A percentile compares a stretch with the other conserved stretches of the same genome.
These are phyloP conservation scores for Trichoderma erinaceum DNA, from an alignment of 495 filamentous ascomycete genomes.

Conservation along the genomic window DNA sequence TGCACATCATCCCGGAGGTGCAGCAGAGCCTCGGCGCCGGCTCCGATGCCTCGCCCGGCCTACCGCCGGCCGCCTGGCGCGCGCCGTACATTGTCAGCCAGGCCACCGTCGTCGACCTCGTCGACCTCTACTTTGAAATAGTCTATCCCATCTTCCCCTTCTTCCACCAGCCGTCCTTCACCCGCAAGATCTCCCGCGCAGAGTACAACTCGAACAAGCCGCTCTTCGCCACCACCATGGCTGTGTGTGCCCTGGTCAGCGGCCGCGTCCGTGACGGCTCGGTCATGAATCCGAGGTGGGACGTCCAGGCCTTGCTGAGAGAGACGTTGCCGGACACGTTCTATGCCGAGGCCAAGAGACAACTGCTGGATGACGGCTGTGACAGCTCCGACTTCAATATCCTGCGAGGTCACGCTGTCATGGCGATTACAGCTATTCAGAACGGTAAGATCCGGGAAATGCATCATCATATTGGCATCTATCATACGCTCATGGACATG, in stretches of 20 bases:
- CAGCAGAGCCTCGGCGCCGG: not conserved
- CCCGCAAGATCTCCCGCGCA: slow-evolving; percentile 30
- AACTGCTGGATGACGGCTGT: slow-evolving; percentile 35
- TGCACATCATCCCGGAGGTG: not conserved
- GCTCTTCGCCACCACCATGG: slow-evolving; percentile 46
- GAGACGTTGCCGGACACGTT: slow-evolving; percentile 38
- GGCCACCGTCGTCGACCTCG: slow-evolving; percentile 24
- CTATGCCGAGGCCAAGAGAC: slow-evolving; percentile 39
- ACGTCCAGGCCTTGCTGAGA: slow-evolving; percentile 26
- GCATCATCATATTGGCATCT: slow-evolving; percentile 44
- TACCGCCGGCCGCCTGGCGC: not conserved
- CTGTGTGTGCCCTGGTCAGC: slow-evolving; percentile 42
- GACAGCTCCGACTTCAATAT: slow-evolving; percentile 36
- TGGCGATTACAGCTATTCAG: slow-evolving; percentile 44
- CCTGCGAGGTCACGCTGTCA: slow-evolving; percentile 41
- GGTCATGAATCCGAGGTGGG: slow-evolving; percentile 28
- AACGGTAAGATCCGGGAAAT: slow-evolving; percentile 40
- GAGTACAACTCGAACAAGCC: slow-evolving; percentile 37
- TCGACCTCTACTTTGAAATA: slow-evolving; percentile 42
- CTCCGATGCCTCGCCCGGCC: slow-evolving; percentile 14
- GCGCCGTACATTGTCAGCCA: slow-evolving; percentile 18
- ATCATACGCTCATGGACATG: slow-evolving; percentile 40
- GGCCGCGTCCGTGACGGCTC: slow-evolving; percentile 44
- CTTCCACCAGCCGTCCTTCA: slow-evolving; percentile 41
- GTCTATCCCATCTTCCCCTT: slow-evolving; percentile 42